phyloP scores from a whole-genome alignment of 495 filamentous ascomycete genomes.

The Lasiosphaeris hirsuta region DNA sequence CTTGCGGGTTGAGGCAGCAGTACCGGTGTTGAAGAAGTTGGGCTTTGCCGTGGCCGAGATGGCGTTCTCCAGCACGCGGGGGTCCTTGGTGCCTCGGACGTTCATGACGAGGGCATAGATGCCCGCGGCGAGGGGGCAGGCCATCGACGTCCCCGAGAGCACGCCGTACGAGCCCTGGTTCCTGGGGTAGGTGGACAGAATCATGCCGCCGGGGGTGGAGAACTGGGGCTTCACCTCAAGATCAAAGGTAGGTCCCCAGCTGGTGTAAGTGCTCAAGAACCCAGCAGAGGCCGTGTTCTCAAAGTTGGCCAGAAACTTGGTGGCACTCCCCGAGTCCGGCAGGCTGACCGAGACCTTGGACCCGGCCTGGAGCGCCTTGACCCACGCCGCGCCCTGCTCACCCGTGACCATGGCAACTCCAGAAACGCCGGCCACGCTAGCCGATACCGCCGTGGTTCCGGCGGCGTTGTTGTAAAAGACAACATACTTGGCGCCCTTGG shows the following conservation, averaged over 20 bases:
- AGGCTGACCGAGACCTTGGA: conserved; percentile 35
- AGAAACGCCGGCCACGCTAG: too few species aligned
- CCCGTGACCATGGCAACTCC: conserved; percentile 29
- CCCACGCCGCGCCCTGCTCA: conserved; percentile 38
- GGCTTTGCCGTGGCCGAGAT: conserved; percentile 36
- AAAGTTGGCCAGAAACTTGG: conserved; percentile 17
- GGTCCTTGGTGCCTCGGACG: conserved; percentile 37
- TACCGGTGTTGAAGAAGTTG: conserved; percentile 47
- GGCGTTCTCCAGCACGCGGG: conserved; percentile 32
- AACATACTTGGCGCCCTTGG: conserved; percentile 48
- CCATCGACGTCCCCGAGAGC: conserved; percentile 54
- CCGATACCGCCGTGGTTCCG: too few species aligned
- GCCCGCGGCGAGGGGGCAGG: conserved; percentile 47
- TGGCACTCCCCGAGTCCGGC: conserved; percentile 27
- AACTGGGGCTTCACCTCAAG: conserved; percentile 48
- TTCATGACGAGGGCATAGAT: conserved; percentile 48
- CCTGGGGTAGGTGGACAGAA: conserved; percentile 48
- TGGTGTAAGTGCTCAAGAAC: conserved; percentile 42
- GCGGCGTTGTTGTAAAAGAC: conserved; percentile 38
- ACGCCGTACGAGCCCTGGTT: conserved; percentile 45
- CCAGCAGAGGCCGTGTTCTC: conserved; percentile 37
- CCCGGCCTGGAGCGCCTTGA: conserved; percentile 27
- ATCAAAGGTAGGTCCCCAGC: conserved; percentile 51
- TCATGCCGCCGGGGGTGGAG: conserved; percentile 45
- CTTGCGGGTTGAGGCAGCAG: conserved; percentile 20